phyloP scores from a whole-genome alignment of 768 basidiomycete species.

The Tylopilus rubrobrunneus region DNA sequence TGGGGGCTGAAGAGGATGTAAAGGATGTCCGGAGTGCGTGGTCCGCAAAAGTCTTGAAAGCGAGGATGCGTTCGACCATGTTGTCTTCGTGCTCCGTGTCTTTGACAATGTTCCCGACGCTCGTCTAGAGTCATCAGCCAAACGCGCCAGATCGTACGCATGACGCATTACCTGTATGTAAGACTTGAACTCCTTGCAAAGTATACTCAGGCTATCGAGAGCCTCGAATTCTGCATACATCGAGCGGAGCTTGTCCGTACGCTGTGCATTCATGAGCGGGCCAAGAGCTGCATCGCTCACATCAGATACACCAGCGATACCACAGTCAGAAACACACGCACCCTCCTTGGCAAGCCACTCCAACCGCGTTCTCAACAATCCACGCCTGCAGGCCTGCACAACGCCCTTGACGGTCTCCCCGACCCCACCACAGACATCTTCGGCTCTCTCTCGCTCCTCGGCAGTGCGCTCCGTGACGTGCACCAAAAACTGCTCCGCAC shows the following conservation, averaged over 20 bases:
- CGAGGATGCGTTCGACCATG: slow-evolving; percentile 73
- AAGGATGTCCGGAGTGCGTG: slow-evolving; percentile 50
- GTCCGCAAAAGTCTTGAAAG: slow-evolving; percentile 61
- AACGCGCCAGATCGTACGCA: background rate
- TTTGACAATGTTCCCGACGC: slow-evolving; percentile 62
- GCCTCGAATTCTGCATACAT: slow-evolving; percentile 64
- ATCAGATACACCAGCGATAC: slow-evolving; percentile 25
- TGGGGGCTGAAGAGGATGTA: slow-evolving; percentile 37
- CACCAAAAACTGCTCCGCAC: slow-evolving; percentile 52
- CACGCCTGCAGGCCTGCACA: slow-evolving; percentile 49
- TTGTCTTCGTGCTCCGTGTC: slow-evolving; percentile 61
- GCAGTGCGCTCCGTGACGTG: slow-evolving; percentile 42
- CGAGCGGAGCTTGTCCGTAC: slow-evolving; percentile 39
- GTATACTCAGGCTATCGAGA: slow-evolving; percentile 48
- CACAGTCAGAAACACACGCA: slow-evolving; percentile 28
- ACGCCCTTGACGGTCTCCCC: slow-evolving; percentile 48
- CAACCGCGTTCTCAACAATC: slow-evolving; percentile 43
- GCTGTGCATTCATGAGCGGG: slow-evolving; percentile 45
- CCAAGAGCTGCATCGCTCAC: slow-evolving; percentile 43
- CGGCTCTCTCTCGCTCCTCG: slow-evolving; percentile 56
- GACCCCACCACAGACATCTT: slow-evolving; percentile 43
- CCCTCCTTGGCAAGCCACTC: slow-evolving; percentile 44
- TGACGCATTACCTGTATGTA: slow-evolving; percentile 48
- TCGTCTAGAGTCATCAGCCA: slow-evolving; percentile 36
- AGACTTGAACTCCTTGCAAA: slow-evolving; percentile 59